Conservation (phyloP, 2,329 filamentous ascomycete genomes). For the Sporothrix variecibatus region DNA sequence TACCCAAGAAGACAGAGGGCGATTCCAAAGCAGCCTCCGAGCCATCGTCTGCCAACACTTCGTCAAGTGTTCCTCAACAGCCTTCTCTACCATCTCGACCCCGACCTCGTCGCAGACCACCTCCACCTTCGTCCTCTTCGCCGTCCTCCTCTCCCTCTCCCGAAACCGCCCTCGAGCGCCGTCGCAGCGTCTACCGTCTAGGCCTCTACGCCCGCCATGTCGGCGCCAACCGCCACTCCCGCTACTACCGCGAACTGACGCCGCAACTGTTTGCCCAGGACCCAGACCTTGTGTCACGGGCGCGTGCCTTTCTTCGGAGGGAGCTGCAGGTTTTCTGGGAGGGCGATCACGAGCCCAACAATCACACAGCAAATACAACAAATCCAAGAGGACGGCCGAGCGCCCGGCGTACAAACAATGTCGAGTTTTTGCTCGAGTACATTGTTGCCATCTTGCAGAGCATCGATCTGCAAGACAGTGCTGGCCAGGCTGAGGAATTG, state of each 20-base stretch:
- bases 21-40: background rate
- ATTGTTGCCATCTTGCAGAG: slow-evolving; percentile 80
- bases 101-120: slow-evolving; percentile 6
- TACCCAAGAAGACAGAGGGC: slow-evolving; percentile 36
- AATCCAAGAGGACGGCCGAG: slow-evolving; percentile 24
- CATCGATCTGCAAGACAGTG: slow-evolving; percentile 76
- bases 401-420: slow-evolving; percentile 49
- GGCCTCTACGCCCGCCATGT: slow-evolving; percentile 78
- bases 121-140: background rate
- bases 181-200: slow-evolving; percentile 72
- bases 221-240: slow-evolving; percentile 76
- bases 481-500: slow-evolving; percentile 77
- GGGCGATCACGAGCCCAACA: slow-evolving; percentile 20
- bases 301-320: slow-evolving; percentile 77
- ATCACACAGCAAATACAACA: no score
- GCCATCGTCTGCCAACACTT: background rate
- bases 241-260: slow-evolving; percentile 74
- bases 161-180: slow-evolving; percentile 51
- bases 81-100: background rate
- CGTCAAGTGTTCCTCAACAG: background rate
- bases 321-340: slow-evolving; percentile 79
- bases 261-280: slow-evolving; percentile 66
- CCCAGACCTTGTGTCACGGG: slow-evolving; percentile 69
- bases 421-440: slow-evolving; percentile 85
- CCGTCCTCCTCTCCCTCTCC: slow-evolving; percentile 22